Conservation (phyloP, 257 asterid species). For the Solanum paucissectum region DNA sequence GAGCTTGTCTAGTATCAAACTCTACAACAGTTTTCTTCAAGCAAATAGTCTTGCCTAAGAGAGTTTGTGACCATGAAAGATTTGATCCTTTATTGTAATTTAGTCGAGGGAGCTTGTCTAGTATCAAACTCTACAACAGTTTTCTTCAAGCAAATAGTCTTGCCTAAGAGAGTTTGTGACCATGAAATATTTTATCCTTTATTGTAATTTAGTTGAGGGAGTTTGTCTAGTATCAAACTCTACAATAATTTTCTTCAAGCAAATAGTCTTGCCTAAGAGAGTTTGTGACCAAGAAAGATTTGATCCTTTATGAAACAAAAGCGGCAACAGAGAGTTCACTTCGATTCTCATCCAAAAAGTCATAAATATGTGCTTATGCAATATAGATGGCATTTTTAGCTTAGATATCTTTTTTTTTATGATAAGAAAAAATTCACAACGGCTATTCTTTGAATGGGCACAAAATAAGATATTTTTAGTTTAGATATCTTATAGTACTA, state of each 20-base stretch:
- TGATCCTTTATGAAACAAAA: background rate
- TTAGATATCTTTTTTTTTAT: background rate
- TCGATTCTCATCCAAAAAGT: background rate
- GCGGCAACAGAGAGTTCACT: background rate
- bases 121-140: no score
- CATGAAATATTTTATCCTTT: background rate
- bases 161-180: no score
- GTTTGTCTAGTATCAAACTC: background rate
- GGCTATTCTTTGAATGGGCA: rapidly evolving
- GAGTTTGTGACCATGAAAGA: rapidly evolving
- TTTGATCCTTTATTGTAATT: background rate
- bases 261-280: background rate
- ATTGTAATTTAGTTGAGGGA: background rate
- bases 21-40: background rate
- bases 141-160: background rate
- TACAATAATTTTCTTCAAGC: background rate
- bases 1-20: rapidly evolving
- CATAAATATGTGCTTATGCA: background rate
- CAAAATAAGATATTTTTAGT: background rate
- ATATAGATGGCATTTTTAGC: background rate
- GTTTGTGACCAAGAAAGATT: background rate
- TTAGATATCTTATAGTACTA: background rate
- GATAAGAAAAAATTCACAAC: background rate
- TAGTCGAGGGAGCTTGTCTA: background rate
- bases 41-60: background rate